Conservation (phyloP, 495 filamentous ascomycete genomes). For the Sphaerosporella brunnea region DNA sequence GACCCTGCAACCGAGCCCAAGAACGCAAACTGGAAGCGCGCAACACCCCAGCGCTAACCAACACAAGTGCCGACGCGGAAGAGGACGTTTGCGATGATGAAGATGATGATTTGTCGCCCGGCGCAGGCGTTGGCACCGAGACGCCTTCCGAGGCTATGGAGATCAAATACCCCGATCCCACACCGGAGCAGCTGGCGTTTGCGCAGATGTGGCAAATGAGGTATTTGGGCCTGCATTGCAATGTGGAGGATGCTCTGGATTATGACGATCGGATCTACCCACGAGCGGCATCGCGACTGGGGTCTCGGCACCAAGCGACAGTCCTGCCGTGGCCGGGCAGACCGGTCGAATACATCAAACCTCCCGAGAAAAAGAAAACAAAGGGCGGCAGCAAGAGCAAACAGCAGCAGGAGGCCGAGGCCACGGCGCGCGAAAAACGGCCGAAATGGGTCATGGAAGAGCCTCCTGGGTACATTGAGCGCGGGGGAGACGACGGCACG, state of each 20-base stretch:
- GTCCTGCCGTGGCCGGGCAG: conserved; percentile 69
- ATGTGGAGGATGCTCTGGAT: conserved; percentile 88
- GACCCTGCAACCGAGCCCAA: conserved; percentile 81
- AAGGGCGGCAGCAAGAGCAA: conserved; percentile 58
- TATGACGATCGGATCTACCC: conserved; percentile 97
- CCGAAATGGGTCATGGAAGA: conserved; percentile 90
- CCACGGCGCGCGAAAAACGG: conserved; percentile 53
- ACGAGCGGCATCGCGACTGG: conserved; percentile 79
- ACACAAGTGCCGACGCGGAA: conserved; percentile 43
- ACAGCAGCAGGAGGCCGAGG: conserved; percentile 68
- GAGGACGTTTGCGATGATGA: conserved; percentile 61
- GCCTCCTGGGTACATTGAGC: conserved; percentile 62
- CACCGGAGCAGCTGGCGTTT: conserved; percentile 76
- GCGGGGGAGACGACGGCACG: conserved; percentile 54
- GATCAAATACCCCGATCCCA: conserved; percentile 35
- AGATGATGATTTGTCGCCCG: conserved; percentile 47
- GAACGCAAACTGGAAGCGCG: conserved; percentile 83
- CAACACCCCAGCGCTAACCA: conserved; percentile 55
- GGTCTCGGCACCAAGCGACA: conserved; percentile 79
- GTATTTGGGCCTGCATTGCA: conserved; percentile 89
- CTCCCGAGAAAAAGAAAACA: conserved; percentile 63
- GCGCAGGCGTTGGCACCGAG: conserved; percentile 33
- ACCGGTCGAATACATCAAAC: conserved; percentile 76
- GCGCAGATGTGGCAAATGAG: conserved; percentile 91
- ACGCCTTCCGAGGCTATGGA: conserved; percentile 35